Base-by-base conservation (phyloP, 768 basidiomycete species). In the Zangia roseola region DNA sequence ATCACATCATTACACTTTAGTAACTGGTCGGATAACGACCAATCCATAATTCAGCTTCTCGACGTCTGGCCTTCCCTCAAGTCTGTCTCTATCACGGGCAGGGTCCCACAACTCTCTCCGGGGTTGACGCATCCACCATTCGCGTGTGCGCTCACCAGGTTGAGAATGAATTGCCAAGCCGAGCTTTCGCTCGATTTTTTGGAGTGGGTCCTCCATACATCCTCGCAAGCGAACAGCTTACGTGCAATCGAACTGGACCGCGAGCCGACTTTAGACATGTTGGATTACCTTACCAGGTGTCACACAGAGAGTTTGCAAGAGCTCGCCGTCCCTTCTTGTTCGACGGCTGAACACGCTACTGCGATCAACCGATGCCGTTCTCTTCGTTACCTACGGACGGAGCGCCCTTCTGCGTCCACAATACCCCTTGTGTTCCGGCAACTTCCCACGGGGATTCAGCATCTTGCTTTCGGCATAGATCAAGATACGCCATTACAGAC, bases 21-120 rank as follows among this genome's bases (percentile, higher is more conserved):
- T 61, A 88, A 89, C 60, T 88, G 84, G 84, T 82, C 86, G 10
- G 78, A 82, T 52, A 81, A 84, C 59, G 67, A 74, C 42, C 67
- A 78, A 34, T 69, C 77, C 14, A 68, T 88, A 43, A 68, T 74
- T 40, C 82, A 85, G 63, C 76, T 89, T 34, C 78, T 88, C 53
- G 75, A 78, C 43, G 69, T 83, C 47, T 88, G 82, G 79, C 75
- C 84, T 2, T 71, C 75, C 14, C 67, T 89, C 47, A 70, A 69
- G 45, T 74, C 76, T 19, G 76, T 89, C 28, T 71, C 76, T 43
- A 73, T 85, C 35, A 75, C 78, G 49, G 86, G 84, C 26, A 79
- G 78, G n/a, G 69, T 69, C 0, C 82, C 84, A 8, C 74, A 75
- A 43, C 70, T 76, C 26, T 69, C 75, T 21, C 68, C 72, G 35